Conservation (phyloP, 1,284 basidiomycete genomes). For the Moesziomyces globuligerus region DNA sequence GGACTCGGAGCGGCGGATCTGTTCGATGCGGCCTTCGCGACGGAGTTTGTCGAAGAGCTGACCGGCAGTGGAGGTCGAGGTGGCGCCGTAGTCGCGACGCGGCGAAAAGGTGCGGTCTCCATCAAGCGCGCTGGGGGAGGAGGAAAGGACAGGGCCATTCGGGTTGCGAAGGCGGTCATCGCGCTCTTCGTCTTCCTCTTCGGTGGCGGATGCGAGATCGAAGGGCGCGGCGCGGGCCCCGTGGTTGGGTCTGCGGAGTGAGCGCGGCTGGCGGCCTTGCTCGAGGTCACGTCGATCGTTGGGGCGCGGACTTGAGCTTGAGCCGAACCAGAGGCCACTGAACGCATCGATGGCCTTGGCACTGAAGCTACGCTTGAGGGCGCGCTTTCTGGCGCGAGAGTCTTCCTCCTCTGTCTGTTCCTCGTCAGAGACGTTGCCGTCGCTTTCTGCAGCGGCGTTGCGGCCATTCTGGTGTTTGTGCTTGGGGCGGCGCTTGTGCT, state of each 20-base stretch:
- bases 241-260: constrained; percentile 3
- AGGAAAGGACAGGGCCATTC: background rate
- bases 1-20: constrained; percentile 44
- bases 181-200: constrained; percentile 32
- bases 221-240: constrained; percentile 14
- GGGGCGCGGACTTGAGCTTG: constrained; percentile 23
- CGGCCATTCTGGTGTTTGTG: constrained; percentile 7
- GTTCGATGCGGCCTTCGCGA: constrained; percentile 38
- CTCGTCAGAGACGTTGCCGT: constrained; percentile 52
- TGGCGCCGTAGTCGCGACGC: constrained; percentile 33
- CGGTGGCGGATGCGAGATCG: constrained; percentile 29
- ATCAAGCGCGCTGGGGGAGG: constrained; percentile 4
- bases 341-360: constrained; percentile 49
- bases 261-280: constrained; percentile 8
- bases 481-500: constrained; percentile 29
- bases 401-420: constrained; percentile 52
- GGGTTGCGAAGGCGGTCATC: constrained; percentile 2
- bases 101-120: background rate
- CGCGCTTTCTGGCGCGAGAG: constrained; percentile 11
- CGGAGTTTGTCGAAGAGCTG: constrained; percentile 50
- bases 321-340: constrained; percentile 53
- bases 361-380: constrained; percentile 51
- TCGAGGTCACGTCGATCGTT: constrained; percentile 27
- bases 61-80: constrained; percentile 25
- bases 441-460: constrained; percentile 30